Evolutionary conservation across 257 asterid species (phyloP).

Genomic region (Ocimum tenuiflorum): DNA sequence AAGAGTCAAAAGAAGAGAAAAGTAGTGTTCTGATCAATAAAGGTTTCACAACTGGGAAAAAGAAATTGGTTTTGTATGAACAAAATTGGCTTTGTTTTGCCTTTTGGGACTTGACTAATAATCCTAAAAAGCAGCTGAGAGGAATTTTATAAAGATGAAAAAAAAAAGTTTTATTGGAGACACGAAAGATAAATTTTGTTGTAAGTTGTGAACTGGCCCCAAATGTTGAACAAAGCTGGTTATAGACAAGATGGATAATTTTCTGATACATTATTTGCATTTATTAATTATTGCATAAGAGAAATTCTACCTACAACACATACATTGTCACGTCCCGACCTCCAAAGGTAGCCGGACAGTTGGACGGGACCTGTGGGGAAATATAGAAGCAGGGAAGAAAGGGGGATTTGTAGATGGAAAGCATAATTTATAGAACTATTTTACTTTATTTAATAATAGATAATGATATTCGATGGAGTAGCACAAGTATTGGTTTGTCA

Average conservation of each 20-base stretch:
- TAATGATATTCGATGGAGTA: too few species aligned
- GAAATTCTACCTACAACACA: too few species aligned
- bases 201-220: slow-evolving; percentile 16
- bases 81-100: slow-evolving; percentile 22
- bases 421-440: too few species aligned
- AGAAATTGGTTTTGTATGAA: slow-evolving; percentile 20
- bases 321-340: too few species aligned
- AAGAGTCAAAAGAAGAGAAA: too few species aligned
- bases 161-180: slow-evolving; percentile 31
- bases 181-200: slow-evolving; percentile 32
- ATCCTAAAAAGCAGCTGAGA: slow-evolving; percentile 30
- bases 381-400: too few species aligned
- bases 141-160: slow-evolving; percentile 8
- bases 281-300: too few species aligned
- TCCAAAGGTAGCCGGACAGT: too few species aligned
- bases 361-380: too few species aligned
- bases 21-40: slow-evolving; percentile 31
- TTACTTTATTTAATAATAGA: too few species aligned
- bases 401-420: too few species aligned
- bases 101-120: slow-evolving; percentile 43
- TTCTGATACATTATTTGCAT: neutral
- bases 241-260: slow-evolving; percentile 16
- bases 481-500: too few species aligned
- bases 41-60: slow-evolving; percentile 33
- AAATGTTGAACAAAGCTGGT: slow-evolving; percentile 21